Evolutionary conservation across 306 rosid species (phyloP).

Genomic region (Vachellia collinsii): DNA sequence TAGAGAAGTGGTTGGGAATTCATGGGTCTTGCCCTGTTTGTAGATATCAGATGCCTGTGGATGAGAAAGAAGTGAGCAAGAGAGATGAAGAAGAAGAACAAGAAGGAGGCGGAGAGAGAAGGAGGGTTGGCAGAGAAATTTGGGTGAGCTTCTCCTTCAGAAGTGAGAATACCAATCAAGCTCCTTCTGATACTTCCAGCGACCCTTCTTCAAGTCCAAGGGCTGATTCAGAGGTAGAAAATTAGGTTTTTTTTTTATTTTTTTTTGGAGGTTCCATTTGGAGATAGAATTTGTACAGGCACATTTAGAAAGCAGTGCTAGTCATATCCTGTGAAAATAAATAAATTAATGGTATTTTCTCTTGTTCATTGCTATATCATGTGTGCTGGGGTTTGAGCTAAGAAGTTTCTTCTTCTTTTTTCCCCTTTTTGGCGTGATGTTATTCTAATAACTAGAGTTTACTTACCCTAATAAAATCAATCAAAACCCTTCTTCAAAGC

Average conservation of each 20-base stretch:
- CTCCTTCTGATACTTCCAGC: constrained; percentile 41
- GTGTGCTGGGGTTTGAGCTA: neutral
- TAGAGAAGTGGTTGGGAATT: constrained; percentile 75
- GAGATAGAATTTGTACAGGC: constrained; percentile 41
- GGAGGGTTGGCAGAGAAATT: constrained; percentile 51
- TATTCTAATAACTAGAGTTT: constrained; percentile 11
- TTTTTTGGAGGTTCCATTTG: neutral
- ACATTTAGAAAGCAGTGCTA: constrained; percentile 12
- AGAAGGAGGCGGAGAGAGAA: constrained; percentile 38
- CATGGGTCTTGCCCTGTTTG: constrained; percentile 91
- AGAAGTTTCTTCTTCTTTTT: neutral
- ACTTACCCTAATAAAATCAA: constrained; percentile 9
- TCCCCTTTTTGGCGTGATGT: neutral
- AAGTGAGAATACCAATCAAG: constrained; percentile 41
- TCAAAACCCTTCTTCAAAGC: neutral
- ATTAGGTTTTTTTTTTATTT: constrained; percentile 18
- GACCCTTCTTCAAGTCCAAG: constrained; percentile 37
- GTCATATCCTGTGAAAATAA: constrained; percentile 4
- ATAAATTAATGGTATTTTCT: neutral
- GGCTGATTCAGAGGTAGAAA: constrained; percentile 36
- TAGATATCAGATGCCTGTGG: constrained; percentile 74
- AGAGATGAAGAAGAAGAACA: constrained; percentile 36
- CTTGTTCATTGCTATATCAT: neutral
- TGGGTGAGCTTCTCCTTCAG: constrained; percentile 67
- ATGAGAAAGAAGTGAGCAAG: constrained; percentile 55